These are phyloP conservation scores for Allium fistulosum DNA, from an alignment of 106 monocot genomes.

Conservation along the genomic window DNA sequence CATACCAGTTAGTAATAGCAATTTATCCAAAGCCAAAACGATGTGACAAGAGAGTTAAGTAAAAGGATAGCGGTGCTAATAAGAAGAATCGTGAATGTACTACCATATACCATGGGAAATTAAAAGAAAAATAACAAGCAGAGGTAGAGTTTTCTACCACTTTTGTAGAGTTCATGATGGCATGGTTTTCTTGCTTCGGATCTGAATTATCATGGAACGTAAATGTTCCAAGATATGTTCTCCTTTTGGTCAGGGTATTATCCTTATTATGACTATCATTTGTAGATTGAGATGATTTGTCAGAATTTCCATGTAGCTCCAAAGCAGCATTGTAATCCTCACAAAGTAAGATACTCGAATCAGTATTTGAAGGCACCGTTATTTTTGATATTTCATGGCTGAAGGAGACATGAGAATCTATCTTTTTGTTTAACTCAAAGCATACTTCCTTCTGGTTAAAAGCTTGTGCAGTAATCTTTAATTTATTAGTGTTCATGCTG, in stretches of 20 bases:
- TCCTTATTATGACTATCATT: constrained; percentile 1
- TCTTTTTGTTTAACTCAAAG: constrained; percentile 11
- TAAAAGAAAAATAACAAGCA: neutral
- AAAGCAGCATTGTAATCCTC: constrained; percentile 4
- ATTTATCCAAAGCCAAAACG: too few relatives aligned
- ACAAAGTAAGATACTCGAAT: constrained; percentile 4
- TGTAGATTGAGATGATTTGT: neutral
- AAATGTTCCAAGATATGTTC: constrained; percentile 1
- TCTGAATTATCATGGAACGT: constrained; percentile 8
- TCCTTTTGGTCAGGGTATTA: constrained; percentile 6
- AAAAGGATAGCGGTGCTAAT: too few relatives aligned
- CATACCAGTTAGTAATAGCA: too few relatives aligned
- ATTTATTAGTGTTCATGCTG: constrained; percentile 11
- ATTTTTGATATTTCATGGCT: neutral
- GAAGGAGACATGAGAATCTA: constrained; percentile 8
- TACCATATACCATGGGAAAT: neutral
- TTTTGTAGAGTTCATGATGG: constrained; percentile 12
- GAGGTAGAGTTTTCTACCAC: constrained; percentile 5
- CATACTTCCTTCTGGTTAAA: constrained; percentile 24
- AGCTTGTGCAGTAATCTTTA: constrained; percentile 22
- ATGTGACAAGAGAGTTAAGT: too few relatives aligned
- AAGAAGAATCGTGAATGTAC: too few relatives aligned
- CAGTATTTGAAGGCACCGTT: constrained; percentile 6
- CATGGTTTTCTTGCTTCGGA: neutral
- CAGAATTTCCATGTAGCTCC: constrained; percentile 19